These are phyloP conservation scores for Pleoardoris graminearum DNA, from an alignment of 2,329 filamentous ascomycete genomes.

Conservation along the genomic window DNA sequence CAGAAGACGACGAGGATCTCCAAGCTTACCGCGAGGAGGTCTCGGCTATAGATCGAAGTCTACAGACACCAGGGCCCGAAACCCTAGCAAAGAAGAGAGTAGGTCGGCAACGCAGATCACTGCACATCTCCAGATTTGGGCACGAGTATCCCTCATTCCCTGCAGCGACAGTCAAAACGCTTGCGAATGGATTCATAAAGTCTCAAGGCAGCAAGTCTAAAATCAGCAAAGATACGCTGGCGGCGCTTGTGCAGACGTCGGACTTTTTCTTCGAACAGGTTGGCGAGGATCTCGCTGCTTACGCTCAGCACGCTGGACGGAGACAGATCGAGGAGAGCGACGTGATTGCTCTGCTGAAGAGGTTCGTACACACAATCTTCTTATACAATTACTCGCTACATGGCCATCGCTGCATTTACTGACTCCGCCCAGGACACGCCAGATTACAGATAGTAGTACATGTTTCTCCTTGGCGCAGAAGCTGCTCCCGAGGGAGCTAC, in stretches of 20 bases:
- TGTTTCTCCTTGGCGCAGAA: slow-evolving; percentile 84
- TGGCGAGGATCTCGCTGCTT: slow-evolving; percentile 76
- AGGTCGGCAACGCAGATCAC: slow-evolving; percentile 51
- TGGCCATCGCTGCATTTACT: slow-evolving; percentile 10
- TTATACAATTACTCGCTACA: background rate
- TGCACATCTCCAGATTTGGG: slow-evolving; percentile 69
- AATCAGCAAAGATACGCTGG: slow-evolving; percentile 72
- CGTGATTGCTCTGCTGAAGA: slow-evolving; percentile 77
- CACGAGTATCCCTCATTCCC: slow-evolving; percentile 77
- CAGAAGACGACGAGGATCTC: slow-evolving; percentile 34
- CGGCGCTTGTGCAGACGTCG: slow-evolving; percentile 75
- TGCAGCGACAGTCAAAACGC: slow-evolving; percentile 69
- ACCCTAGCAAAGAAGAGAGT: slow-evolving; percentile 18
- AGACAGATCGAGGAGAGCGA: slow-evolving; percentile 87
- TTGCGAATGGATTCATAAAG: slow-evolving; percentile 72
- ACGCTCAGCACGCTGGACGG: slow-evolving; percentile 78
- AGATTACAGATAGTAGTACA: slow-evolving; percentile 71
- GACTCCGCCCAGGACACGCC: slow-evolving; percentile 54
- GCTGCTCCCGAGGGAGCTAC: slow-evolving; percentile 77
- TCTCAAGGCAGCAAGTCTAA: slow-evolving; percentile 69
- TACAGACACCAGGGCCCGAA: slow-evolving; percentile 33
- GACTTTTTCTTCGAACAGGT: slow-evolving; percentile 93
- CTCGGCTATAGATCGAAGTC: slow-evolving; percentile 41
- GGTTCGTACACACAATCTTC: slow-evolving; percentile 58
- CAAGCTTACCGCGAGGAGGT: slow-evolving; percentile 41